Percentiles rank a stretch among this genome's conserved stretches.
Conservation (phyloP, 2,329 filamentous ascomycete species). For the Claviceps sp. region DNA sequence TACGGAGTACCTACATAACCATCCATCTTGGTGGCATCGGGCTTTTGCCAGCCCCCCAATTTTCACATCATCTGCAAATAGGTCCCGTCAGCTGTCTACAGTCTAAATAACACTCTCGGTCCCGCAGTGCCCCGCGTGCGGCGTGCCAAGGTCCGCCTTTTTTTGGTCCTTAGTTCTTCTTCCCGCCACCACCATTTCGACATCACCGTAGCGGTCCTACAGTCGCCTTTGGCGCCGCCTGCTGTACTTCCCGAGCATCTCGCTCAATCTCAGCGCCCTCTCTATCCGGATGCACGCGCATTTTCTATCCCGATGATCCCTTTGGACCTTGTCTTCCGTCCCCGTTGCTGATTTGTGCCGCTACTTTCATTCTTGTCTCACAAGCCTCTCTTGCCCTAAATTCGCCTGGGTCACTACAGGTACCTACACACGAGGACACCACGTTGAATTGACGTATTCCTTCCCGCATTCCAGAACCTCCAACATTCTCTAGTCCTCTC, state of each 20-base stretch:
- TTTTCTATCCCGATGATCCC: constrained; percentile 1
- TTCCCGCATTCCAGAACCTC: background rate
- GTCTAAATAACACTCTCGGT: background rate
- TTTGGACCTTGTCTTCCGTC: background rate
- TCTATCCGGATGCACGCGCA: constrained; percentile 1
- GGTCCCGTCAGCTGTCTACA: background rate
- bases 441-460: background rate
- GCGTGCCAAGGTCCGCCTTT: background rate
- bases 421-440: background rate
- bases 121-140: background rate
- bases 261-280: background rate
- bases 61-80: background rate
- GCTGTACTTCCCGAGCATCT: background rate
- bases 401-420: background rate
- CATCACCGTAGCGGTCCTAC: constrained; percentile 12
- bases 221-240: background rate
- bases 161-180: constrained; percentile 2
- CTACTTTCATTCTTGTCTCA: background rate
- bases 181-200: constrained; percentile 20
- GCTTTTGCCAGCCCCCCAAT: constrained; percentile 2
- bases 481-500: background rate
- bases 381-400: background rate
- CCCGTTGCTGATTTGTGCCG: background rate
- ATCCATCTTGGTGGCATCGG: background rate
- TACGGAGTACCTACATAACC: too few relatives aligned